Percentiles rank a stretch among this genome's conserved stretches.
phyloP scores from a whole-genome alignment of 768 basidiomycete genomes.

The Strobilomyces confusus region DNA sequence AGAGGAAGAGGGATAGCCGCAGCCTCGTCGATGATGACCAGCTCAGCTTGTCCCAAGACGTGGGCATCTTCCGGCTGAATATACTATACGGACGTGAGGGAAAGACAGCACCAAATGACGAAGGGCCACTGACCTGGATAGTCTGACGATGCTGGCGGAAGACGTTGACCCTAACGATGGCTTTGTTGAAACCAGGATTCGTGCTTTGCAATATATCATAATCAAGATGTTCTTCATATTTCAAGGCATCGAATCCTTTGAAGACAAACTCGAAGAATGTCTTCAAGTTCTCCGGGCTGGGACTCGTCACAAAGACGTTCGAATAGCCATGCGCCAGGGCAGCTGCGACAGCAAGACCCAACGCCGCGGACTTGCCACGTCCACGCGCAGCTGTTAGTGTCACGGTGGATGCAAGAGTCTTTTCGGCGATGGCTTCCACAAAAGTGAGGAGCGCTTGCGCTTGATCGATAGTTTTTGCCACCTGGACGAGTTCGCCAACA shows the following conservation, averaged over 20 bases:
- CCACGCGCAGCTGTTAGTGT: slow-evolving; percentile 93
- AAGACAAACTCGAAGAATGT: slow-evolving; percentile 98
- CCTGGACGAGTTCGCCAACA: slow-evolving; percentile 82
- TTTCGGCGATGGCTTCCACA: slow-evolving; percentile 89
- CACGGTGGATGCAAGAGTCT: slow-evolving; percentile 90
- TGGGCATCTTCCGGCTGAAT: slow-evolving; percentile 98
- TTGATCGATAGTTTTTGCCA: slow-evolving; percentile 91
- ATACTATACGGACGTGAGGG: slow-evolving; percentile 54
- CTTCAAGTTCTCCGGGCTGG: slow-evolving; percentile 95
- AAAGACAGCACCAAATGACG: neutral
- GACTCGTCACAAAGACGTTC: slow-evolving; percentile 97
- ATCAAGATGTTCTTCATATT: slow-evolving; percentile 96
- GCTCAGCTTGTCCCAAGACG: slow-evolving; percentile 94
- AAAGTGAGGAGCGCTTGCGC: slow-evolving; percentile 93
- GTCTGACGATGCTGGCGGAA: slow-evolving; percentile 94
- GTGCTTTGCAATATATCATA: slow-evolving; percentile 95
- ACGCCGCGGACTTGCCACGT: slow-evolving; percentile 92
- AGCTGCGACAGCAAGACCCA: slow-evolving; percentile 92
- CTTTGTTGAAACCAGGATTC: slow-evolving; percentile 92
- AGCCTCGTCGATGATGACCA: slow-evolving; percentile 97
- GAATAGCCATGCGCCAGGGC: slow-evolving; percentile 92
- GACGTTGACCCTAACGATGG: slow-evolving; percentile 92
- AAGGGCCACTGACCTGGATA: slow-evolving; percentile 69
- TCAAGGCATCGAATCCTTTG: slow-evolving; percentile 91
- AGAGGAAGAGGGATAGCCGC: slow-evolving; percentile 97